Base-by-base conservation (phyloP, 306 rosid genomes). In the Cucumis cinereus region DNA sequence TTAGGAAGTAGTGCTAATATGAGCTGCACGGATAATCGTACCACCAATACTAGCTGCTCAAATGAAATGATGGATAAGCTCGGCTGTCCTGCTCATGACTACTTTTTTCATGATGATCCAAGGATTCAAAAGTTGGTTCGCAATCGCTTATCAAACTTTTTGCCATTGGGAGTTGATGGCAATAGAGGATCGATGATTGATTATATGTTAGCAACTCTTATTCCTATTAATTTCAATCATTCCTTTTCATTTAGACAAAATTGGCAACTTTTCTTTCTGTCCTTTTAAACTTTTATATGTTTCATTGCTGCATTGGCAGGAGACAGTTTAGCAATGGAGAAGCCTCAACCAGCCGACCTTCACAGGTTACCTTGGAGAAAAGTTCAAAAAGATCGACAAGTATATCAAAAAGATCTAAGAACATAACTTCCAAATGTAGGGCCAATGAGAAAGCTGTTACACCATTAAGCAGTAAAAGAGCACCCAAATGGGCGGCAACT, bases 21-120 rank as follows among this genome's bases (percentile, higher is more conserved):
- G 24, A 70, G 71, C 15, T 56, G 35, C 56, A 76, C 50, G 41
- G 59, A 33, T 13, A 30, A 63, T 84, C 67, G 26, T 15, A 80
- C 82, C 22, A 79, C 24, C 60, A 77, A 75, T 73, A 54, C 74
- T 55, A 61, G 82, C 59, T 80, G 50, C 77, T 86, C 78, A 61
- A 79, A 77, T 70, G 83, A 87, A 64, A 55, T 77, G 47, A 77
- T 84, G 87, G 83, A 84, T 79, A 83, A 64, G 5, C 78, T 61
- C 10, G 81, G 77, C 64, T 90, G 82, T 83, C 93, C 96, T 38
- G 87, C 97, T 70, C 91, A 91, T 85, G 79, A 19, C 45, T 94
- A 94, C 79, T 91, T 90, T 82, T 85, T 90, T 77, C 91, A 91
- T 14, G 80, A 79, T 43, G 96, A 94, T 87, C 81, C 86, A 35